Percentiles rank a stretch among this genome's conserved stretches.
Conservation (phyloP, 2,329 filamentous ascomycete species). For the Spiromastix sp. region DNA sequence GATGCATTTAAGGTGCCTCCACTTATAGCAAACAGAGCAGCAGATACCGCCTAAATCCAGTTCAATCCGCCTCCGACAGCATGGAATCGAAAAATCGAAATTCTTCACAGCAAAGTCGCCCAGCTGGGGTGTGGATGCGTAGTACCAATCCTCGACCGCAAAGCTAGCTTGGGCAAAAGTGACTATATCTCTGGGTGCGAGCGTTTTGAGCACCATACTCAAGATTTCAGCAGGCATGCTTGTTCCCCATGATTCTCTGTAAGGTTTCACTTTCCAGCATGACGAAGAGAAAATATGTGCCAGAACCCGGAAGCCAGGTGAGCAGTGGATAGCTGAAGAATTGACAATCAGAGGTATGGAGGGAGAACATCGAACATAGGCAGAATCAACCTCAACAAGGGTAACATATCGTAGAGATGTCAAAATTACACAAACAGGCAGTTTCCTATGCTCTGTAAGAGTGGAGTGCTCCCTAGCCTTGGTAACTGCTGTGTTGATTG, state of each 20-base stretch:
- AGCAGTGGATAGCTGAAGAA: slow-evolving; percentile 15
- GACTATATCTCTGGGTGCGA: slow-evolving; percentile 13
- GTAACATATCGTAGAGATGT: slow-evolving; percentile 14
- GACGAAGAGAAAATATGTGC: slow-evolving; percentile 14
- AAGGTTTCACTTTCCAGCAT: slow-evolving; percentile 13
- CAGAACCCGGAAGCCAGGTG: slow-evolving; percentile 17
- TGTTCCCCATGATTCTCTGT: slow-evolving; percentile 12
- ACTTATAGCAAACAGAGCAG: slow-evolving; percentile 6
- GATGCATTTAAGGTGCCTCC: slow-evolving; percentile 5
- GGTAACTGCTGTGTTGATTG: slow-evolving; percentile 7
- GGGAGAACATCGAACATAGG: slow-evolving; percentile 7
- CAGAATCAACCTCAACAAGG: slow-evolving; percentile 14
- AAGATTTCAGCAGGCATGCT: slow-evolving; percentile 8
- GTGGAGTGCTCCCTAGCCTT: slow-evolving; percentile 7
- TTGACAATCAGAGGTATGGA: slow-evolving; percentile 12
- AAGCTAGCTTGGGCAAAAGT: slow-evolving; percentile 17
- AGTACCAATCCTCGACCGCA: slow-evolving; percentile 11
- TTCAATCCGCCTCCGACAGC: slow-evolving; percentile 15
- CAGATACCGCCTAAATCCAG: slow-evolving; percentile 5
- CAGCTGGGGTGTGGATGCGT: slow-evolving; percentile 16
- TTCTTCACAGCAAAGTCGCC: slow-evolving; percentile 8
- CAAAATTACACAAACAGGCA: slow-evolving; percentile 11
- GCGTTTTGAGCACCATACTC: slow-evolving; percentile 10
- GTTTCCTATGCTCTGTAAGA: slow-evolving; percentile 2
- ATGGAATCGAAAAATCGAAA: slow-evolving; percentile 14